Base-by-base conservation (phyloP, 2,329 filamentous ascomycete genomes). In the Fusarium abutilonis region DNA sequence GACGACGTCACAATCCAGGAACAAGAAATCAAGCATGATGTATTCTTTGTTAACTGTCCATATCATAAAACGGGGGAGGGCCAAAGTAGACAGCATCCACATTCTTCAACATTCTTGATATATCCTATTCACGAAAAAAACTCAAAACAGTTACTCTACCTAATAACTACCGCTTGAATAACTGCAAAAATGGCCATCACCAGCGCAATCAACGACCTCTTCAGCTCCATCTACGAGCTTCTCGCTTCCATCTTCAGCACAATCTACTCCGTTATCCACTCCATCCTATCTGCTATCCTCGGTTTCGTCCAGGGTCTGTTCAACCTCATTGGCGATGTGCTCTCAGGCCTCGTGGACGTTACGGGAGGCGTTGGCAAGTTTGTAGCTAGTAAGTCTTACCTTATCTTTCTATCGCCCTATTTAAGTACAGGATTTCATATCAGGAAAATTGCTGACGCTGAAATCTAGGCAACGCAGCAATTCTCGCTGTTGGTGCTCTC, bases 141-240 rank as follows among this genome's bases (percentile, higher is more conserved):
- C 14, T 31, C 10, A 28, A 53, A 41, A n/a, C n/a, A n/a, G n/a
- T 17, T 19, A 19, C 29, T 14, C 38, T 15, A 28, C 10, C 11
- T 28, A 11, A 7, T 15, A 44, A 8, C 23, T 26, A 26, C 13
- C 35, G 10, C 21, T 31, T 19, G 21, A 8, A 38, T 31, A 40
- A 15, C 21, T 46, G n/a, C 42, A 35, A 74, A 48, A 50, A 76
- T 77, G 75, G 69, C 75, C 39, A 56, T 79, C 68, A 71, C 72
- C 19, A 64, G 69, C 40, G 78, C 77, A 28, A 59, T 79, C 47
- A 65, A 67, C 40, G 74, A 77, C 63, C 70, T 79, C 44, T 67
- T 79, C 69, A 76, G 73, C 64, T 78, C 76, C 68, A 70, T 79
- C 67, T 78, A 75, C 56, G 77, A 79, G 69, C 75, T 80, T 28